These are phyloP conservation scores for Dioscorea cayenensis DNA, from an alignment of 116 monocot genomes.

Conservation along the genomic window DNA sequence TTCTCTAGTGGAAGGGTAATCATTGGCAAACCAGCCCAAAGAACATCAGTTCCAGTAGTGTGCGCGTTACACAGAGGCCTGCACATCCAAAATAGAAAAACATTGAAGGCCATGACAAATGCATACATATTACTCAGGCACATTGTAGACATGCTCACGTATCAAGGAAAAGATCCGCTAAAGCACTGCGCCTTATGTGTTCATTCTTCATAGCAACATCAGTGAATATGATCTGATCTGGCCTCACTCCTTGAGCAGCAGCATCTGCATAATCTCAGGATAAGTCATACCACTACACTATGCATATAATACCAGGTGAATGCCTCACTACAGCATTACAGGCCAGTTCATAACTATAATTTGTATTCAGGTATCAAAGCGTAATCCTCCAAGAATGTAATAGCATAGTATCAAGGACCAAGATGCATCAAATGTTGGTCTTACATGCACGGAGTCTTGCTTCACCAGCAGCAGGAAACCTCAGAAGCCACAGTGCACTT, in stretches of 20 bases:
- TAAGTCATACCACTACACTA: neutral
- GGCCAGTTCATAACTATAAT: no score
- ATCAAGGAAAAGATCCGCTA: slow-evolving; percentile 91
- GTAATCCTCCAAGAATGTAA: no score
- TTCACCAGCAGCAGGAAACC: slow-evolving; percentile 94
- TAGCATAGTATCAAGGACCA: neutral
- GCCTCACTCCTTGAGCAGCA: slow-evolving; percentile 63
- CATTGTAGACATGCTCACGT: slow-evolving; percentile 32
- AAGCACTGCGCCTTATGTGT: slow-evolving; percentile 84
- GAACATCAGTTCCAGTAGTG: slow-evolving; percentile 91
- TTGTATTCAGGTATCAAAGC: no score
- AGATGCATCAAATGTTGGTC: slow-evolving; percentile 2
- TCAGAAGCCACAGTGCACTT: slow-evolving; percentile 86
- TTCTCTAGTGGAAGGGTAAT: slow-evolving; percentile 88
- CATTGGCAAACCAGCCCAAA: slow-evolving; percentile 97
- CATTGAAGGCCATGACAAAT: neutral
- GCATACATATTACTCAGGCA: neutral
- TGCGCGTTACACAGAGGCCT: slow-evolving; percentile 94
- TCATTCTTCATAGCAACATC: slow-evolving; percentile 95
- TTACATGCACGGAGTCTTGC: slow-evolving; percentile 76
- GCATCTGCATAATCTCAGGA: slow-evolving; percentile 52
- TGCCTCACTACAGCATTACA: no score
- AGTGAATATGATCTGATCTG: slow-evolving; percentile 91
- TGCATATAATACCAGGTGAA: neutral
- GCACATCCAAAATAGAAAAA: neutral